Conservation (phyloP, 2,329 filamentous ascomycete species). For the Madurella mycetomatis region DNA sequence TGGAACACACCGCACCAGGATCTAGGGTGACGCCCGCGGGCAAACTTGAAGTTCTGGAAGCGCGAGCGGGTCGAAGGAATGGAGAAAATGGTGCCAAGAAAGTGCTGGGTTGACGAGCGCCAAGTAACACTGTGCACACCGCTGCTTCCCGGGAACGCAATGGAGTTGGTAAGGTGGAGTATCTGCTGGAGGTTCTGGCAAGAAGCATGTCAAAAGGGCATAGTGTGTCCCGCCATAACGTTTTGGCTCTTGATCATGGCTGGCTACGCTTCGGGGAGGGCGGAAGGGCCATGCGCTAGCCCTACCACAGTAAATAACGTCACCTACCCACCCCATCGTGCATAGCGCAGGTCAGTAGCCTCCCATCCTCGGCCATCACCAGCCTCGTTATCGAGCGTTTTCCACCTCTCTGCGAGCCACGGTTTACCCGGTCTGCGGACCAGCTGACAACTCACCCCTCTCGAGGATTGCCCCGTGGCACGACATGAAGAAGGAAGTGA, state of each 20-base stretch:
- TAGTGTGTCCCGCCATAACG: slow-evolving; percentile 22
- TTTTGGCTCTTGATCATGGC: slow-evolving; percentile 13
- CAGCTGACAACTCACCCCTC: slow-evolving; percentile 5
- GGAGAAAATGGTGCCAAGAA: neutral
- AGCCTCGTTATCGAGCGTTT: too few species aligned
- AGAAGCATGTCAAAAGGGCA: slow-evolving; percentile 13
- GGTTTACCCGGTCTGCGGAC: neutral
- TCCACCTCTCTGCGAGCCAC: too few species aligned
- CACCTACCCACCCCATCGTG: slow-evolving; percentile 1
- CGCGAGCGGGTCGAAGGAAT: too few species aligned
- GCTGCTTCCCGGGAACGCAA: neutral
- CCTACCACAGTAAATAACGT: slow-evolving; percentile 17
- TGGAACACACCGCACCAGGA: too few species aligned
- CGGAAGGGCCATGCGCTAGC: slow-evolving; percentile 20
- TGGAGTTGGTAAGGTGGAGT: too few species aligned
- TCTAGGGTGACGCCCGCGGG: too few species aligned
- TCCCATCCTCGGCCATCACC: neutral
- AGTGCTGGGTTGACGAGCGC: neutral
- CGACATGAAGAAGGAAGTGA: neutral
- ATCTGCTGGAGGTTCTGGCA: neutral
- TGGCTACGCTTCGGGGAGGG: slow-evolving; percentile 22
- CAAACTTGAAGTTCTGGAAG: too few species aligned
- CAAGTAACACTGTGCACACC: neutral
- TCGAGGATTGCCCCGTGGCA: slow-evolving; percentile 2
- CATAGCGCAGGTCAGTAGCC: neutral